phyloP scores from a whole-genome alignment of 2,329 filamentous ascomycete species.

The Pseudopithomyces maydicus region DNA sequence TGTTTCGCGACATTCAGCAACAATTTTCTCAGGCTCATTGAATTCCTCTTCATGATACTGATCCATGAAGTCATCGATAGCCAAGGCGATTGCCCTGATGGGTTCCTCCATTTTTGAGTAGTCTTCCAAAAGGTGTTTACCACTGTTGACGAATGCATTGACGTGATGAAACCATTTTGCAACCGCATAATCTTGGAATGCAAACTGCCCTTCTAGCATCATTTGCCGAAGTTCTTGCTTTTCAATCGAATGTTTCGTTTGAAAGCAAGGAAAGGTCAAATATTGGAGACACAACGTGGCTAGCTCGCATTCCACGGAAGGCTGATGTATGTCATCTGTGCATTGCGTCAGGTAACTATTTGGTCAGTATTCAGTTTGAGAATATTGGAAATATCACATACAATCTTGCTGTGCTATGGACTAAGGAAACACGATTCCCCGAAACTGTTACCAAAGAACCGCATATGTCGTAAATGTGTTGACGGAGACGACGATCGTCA shows the following conservation, averaged over 20 bases:
- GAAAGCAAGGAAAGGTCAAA: constrained; percentile 29
- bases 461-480: constrained; percentile 32
- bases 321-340: constrained; percentile 23
- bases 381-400: constrained; percentile 3
- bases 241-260: constrained; percentile 13
- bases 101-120: not conserved
- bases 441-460: constrained; percentile 21
- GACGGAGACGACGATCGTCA: constrained; percentile 21
- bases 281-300: constrained; percentile 31
- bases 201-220: constrained; percentile 26
- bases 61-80: constrained; percentile 27
- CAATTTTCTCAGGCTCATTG: constrained; percentile 7
- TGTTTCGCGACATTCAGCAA: constrained; percentile 17
- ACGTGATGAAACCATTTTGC: constrained; percentile 37
- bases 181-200: constrained; percentile 37
- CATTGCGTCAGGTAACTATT: constrained; percentile 26
- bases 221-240: constrained; percentile 13
- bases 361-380: not conserved
- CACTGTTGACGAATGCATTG: constrained; percentile 28
- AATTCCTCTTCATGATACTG: constrained; percentile 25
- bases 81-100: constrained; percentile 12
- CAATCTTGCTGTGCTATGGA: constrained; percentile 30
- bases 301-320: constrained; percentile 31
- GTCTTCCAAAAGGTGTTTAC: constrained; percentile 21
- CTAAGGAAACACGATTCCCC: constrained; percentile 21